A percentile compares a stretch with the other conserved stretches of the same genome.
Conservation (phyloP, 805 yeast species). For the Wickerhamiella cacticola region DNA sequence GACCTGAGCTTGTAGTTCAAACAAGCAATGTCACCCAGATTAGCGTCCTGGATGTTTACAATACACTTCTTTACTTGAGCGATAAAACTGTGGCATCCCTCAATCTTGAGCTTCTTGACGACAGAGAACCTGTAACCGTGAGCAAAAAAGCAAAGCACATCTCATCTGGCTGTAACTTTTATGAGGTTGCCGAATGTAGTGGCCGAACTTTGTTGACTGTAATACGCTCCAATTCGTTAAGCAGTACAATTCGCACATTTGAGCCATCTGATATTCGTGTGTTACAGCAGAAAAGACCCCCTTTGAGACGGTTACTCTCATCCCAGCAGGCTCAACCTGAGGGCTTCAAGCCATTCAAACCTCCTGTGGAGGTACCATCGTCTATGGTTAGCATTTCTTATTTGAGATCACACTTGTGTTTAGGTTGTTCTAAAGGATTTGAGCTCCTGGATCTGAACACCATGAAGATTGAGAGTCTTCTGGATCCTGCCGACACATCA, state of each 20-base stretch:
- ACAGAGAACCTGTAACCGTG: slow-evolving; percentile 34
- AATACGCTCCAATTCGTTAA: slow-evolving; percentile 68
- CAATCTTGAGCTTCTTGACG: slow-evolving; percentile 48
- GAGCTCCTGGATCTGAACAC: slow-evolving; percentile 82
- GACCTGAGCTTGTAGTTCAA: slow-evolving; percentile 61
- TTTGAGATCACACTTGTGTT: slow-evolving; percentile 74
- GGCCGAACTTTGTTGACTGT: slow-evolving; percentile 84
- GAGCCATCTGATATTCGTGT: slow-evolving; percentile 70
- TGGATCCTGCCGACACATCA: slow-evolving; percentile 98
- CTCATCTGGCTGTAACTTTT: slow-evolving; percentile 77
- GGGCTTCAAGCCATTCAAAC: slow-evolving; percentile 53
- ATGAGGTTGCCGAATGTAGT: slow-evolving; percentile 85
- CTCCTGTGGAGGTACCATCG: slow-evolving; percentile 66
- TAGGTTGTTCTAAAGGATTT: slow-evolving; percentile 94
- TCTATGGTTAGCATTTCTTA: slow-evolving; percentile 90
- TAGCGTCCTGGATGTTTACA: slow-evolving; percentile 85
- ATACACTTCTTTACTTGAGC: slow-evolving; percentile 62
- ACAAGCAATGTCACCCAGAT: slow-evolving; percentile 73
- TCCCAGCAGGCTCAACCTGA: slow-evolving; percentile 36
- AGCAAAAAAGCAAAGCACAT: slow-evolving; percentile 58
- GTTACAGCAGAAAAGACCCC: slow-evolving; percentile 31
- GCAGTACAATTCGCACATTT: slow-evolving; percentile 63
- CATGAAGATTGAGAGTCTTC: slow-evolving; percentile 71
- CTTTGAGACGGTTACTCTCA: slow-evolving; percentile 30
- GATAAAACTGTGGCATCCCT: slow-evolving; percentile 74